phyloP scores from a whole-genome alignment of 768 basidiomycete species.

The Mycena indigotica region DNA sequence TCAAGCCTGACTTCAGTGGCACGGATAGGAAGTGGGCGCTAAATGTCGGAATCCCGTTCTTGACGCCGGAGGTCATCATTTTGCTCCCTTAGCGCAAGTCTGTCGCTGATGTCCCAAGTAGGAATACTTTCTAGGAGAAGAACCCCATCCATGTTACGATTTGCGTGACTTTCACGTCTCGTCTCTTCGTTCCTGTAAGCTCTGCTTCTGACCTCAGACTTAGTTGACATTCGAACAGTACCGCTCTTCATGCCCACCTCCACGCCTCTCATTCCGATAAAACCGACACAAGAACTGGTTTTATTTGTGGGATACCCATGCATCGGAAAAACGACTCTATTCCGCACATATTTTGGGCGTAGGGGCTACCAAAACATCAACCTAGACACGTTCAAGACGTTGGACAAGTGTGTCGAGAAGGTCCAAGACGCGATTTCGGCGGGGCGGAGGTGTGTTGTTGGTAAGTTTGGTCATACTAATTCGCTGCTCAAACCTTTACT shows the following conservation, averaged over 20 bases:
- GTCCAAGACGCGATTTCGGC: slow-evolving; percentile 55
- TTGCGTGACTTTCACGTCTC: slow-evolving; percentile 74
- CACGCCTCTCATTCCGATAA: slow-evolving; percentile 48
- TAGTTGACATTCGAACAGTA: slow-evolving; percentile 36
- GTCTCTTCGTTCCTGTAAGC: slow-evolving; percentile 40
- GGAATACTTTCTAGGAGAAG: slow-evolving; percentile 77
- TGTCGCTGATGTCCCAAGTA: slow-evolving; percentile 29
- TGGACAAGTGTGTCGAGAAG: slow-evolving; percentile 71
- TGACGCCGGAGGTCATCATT: slow-evolving; percentile 77
- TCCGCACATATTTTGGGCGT: slow-evolving; percentile 62
- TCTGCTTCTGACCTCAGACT: slow-evolving; percentile 2
- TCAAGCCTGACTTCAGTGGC: slow-evolving; percentile 66
- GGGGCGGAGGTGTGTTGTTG: slow-evolving; percentile 75
- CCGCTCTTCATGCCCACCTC: slow-evolving; percentile 54
- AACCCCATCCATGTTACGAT: slow-evolving; percentile 41
- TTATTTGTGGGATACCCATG: slow-evolving; percentile 57
- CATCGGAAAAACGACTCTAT: slow-evolving; percentile 85
- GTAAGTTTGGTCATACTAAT: slow-evolving; percentile 41
- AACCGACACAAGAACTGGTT: slow-evolving; percentile 43
- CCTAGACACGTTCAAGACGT: slow-evolving; percentile 78
- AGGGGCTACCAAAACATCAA: slow-evolving; percentile 81
- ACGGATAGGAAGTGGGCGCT: slow-evolving; percentile 86
- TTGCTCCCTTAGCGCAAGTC: neutral
- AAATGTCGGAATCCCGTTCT: slow-evolving; percentile 73
- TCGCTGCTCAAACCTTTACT: slow-evolving; percentile 3